Evolutionary conservation across 75 land plant species (phyloP), one percentile per base, ranked within the genome.

Genomic region (Chamaecyparis obtusa): DNA sequence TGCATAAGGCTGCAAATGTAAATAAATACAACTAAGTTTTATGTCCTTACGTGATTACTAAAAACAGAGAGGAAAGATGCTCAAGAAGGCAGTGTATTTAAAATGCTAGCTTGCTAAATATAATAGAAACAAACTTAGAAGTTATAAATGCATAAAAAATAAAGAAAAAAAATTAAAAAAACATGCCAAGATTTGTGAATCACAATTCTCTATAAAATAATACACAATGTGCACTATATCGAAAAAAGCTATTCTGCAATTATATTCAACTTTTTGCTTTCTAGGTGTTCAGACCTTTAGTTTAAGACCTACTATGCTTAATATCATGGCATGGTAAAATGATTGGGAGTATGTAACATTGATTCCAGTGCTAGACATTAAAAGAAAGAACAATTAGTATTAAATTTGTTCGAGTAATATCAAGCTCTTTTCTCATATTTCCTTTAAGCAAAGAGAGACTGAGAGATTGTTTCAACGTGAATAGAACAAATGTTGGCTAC

Each of bases 1-100:
- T 93, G 94, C 94, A 93, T 91, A 90, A 98, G 95, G 88, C 98
- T 98, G 99, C 89, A 94, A 76, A 88, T 30, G 44, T 89, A 86
- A 89, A 86, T 87, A 88, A 91, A 85, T 81, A 85, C 71, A 88
- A 46, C n/a, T 81, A 39, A 27, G 83, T 81, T 81, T 81, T n/a
- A 81, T 39, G 27, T 19, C 41, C 21, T 19, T 37, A 21, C 27
- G 21, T 77, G 24, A 33, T 39, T 81, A 30, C 51, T n/a, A n/a
- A 9, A 81, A 81, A 10, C 51, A 81, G 51, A 81, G 76, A 13
- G 33, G 14, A 74, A 74, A 10, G 37, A 8, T 24, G 30, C 30
- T 74, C 15, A 74, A 74, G 13, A 74, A 64, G 69, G 14, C 33
- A 74, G 9, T 7, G 36, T 72, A 33, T 74, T 74, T 74, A 16